Percentiles rank a stretch among this genome's conserved stretches.
These are phyloP conservation scores for Geotrichum cucujoidarum DNA, from an alignment of 1,139 yeast species.

Conservation along the genomic window DNA sequence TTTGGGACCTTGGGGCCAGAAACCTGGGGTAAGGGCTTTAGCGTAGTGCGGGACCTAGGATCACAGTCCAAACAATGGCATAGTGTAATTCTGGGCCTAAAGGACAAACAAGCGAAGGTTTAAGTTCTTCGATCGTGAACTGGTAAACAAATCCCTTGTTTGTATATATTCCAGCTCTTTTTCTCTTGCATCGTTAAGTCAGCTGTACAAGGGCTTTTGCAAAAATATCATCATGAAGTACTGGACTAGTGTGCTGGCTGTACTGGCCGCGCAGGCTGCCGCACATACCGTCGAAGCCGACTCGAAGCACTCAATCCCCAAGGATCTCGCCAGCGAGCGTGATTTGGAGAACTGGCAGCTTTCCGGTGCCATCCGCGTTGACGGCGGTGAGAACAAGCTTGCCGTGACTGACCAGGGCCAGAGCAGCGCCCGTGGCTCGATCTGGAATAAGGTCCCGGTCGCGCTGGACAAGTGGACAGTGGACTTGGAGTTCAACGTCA, in stretches of 20 bases:
- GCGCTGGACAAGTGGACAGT: conserved; percentile 36
- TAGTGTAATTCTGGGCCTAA: neutral
- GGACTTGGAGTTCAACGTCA: conserved; percentile 31
- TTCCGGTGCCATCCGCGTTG: neutral
- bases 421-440: conserved; percentile 29
- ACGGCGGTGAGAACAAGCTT: neutral
- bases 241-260: neutral
- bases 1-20: neutral
- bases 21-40: neutral
- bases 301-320: neutral
- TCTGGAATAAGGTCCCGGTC: conserved; percentile 34
- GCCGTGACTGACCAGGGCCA: conserved; percentile 27
- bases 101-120: no score
- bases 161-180: no score
- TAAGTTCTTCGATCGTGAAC: no score
- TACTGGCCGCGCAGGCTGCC: neutral
- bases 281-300: neutral
- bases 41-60: no score
- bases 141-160: no score
- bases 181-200: no score
- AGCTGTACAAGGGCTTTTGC: no score
- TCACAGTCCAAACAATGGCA: no score
- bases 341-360: neutral
- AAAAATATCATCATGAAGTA: neutral
- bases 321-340: neutral